These are phyloP conservation scores for Manihot esculenta DNA, from an alignment of 441 rosid genomes.

Conservation along the genomic window DNA sequence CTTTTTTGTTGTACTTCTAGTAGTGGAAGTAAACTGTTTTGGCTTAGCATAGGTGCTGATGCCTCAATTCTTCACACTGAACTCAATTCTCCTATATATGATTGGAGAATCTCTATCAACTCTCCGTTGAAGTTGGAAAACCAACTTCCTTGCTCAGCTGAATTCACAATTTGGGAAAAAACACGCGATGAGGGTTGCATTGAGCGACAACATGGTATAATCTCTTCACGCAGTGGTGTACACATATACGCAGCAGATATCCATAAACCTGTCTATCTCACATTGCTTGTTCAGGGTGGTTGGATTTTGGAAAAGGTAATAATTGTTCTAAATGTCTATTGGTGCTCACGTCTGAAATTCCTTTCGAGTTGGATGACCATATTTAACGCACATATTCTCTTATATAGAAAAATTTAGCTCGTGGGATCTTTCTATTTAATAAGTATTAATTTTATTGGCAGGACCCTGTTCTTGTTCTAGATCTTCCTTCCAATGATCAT, in stretches of 20 bases:
- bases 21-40: conserved; percentile 62
- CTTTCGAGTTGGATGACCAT: conserved; percentile 11
- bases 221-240: conserved; percentile 62
- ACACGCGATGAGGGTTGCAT: conserved; percentile 70
- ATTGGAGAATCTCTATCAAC: conserved; percentile 87
- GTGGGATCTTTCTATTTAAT: conserved; percentile 5
- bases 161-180: conserved; percentile 90
- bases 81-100: conserved; percentile 90
- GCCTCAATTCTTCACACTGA: conserved; percentile 94
- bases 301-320: conserved; percentile 95
- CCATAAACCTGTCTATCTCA: conserved; percentile 75
- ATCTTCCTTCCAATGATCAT: conserved; percentile 67
- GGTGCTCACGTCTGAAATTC: conserved; percentile 12
- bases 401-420: conserved; percentile 17
- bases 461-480: conserved; percentile 84
- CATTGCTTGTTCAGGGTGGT: conserved; percentile 80
- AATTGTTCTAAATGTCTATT: not conserved
- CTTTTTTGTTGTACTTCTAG: conserved; percentile 63
- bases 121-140: conserved; percentile 96
- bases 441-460: conserved; percentile 36
- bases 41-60: conserved; percentile 92
- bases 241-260: conserved; percentile 75
- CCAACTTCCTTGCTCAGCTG: conserved; percentile 88
- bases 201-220: conserved; percentile 65
- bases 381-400: not conserved